phyloP scores from a whole-genome alignment of 257 asterid genomes.

The Solanum peruvianum region DNA sequence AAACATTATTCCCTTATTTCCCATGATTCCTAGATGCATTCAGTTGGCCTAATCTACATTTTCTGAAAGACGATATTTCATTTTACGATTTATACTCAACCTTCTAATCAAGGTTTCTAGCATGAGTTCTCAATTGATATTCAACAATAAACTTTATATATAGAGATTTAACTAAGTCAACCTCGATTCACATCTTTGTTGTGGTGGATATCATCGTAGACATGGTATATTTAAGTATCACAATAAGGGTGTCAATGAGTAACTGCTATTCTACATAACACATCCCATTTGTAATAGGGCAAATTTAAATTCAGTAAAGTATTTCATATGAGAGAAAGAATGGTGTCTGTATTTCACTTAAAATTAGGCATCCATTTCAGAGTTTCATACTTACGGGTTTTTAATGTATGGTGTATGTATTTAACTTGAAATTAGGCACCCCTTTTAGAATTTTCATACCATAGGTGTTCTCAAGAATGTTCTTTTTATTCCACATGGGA shows the following conservation, averaged over 20 bases:
- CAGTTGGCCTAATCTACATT: background rate
- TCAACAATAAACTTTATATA: background rate
- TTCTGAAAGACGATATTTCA: background rate
- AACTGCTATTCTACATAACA: background rate
- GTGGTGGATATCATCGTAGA: background rate
- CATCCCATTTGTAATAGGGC: background rate
- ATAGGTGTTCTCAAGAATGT: background rate
- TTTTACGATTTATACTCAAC: background rate
- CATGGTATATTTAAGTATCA: background rate
- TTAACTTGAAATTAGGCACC: background rate
- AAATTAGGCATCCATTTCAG: background rate
- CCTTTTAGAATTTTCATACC: too few species aligned
- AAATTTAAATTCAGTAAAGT: too few species aligned
- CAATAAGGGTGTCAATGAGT: background rate
- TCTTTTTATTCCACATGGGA: background rate
- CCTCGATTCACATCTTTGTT: background rate
- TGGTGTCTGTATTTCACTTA: background rate
- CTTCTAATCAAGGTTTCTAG: background rate
- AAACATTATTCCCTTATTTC: background rate
- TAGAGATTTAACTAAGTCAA: background rate
- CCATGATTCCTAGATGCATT: background rate
- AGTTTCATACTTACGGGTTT: background rate
- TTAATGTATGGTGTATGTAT: background rate
- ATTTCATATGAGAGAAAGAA: background rate
- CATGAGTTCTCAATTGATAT: too few species aligned